Percentiles rank a stretch among this genome's conserved stretches.
Evolutionary conservation across 441 rosid species (phyloP).

Genomic region (Metrosideros polymorpha): DNA sequence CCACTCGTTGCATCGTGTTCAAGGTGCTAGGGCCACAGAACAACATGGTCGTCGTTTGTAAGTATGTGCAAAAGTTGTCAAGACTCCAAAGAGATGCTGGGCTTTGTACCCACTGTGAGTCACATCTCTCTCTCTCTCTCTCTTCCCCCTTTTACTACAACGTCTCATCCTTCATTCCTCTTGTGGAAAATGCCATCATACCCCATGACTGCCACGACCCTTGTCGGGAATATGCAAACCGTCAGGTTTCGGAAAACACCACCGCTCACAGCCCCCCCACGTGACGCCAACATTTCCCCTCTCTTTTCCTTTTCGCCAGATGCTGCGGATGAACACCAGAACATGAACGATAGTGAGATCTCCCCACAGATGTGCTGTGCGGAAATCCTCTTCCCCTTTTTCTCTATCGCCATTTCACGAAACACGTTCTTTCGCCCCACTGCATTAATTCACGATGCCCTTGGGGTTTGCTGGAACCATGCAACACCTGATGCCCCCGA

Average conservation of each 20-base stretch:
- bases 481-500: background rate
- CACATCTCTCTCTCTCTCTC: background rate
- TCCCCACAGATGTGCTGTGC: background rate
- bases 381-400: background rate
- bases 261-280: slow-evolving; percentile 3
- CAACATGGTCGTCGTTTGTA: background rate
- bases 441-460: background rate
- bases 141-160: slow-evolving; percentile 18
- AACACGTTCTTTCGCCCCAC: background rate
- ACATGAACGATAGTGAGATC: background rate
- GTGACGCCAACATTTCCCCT: background rate
- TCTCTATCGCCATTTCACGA: background rate
- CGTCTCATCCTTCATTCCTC: slow-evolving; percentile 26
- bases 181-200: slow-evolving; percentile 67
- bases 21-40: background rate
- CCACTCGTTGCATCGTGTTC: background rate
- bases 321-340: background rate
- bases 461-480: background rate
- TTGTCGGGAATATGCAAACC: slow-evolving; percentile 89
- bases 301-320: background rate
- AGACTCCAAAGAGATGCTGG: background rate
- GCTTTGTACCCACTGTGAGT: background rate
- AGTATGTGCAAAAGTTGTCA: background rate
- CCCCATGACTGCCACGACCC: slow-evolving; percentile 37
- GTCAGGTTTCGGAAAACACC: slow-evolving; percentile 56